Conservation (phyloP, 257 asterid species). For the Petrea volubilis region DNA sequence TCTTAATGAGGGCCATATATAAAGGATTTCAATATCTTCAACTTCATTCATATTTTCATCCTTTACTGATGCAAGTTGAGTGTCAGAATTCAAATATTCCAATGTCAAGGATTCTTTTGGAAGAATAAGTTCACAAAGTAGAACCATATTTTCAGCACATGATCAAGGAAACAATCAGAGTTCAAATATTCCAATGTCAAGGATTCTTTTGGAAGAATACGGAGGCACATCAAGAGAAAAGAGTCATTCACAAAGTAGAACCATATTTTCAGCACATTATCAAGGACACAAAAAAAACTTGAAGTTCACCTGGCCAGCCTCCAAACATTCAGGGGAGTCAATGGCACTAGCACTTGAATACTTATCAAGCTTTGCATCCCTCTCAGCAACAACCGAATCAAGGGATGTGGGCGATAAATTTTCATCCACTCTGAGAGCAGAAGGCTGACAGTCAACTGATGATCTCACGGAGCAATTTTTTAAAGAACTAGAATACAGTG, state of each 20-base stretch:
- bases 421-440: conserved; percentile 61
- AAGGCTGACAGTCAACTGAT: conserved; percentile 58
- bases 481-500: conserved; percentile 49
- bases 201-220: neutral
- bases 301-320: conserved; percentile 47
- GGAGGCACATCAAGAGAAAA: conserved; percentile 14
- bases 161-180: neutral
- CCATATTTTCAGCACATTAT: conserved; percentile 2
- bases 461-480: conserved; percentile 55
- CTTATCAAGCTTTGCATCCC: conserved; percentile 53
- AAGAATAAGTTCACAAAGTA: conserved; percentile 9
- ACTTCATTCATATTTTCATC: neutral
- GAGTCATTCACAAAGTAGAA: conserved; percentile 10
- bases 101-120: neutral
- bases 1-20: neutral
- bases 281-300: neutral
- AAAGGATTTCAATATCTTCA: neutral
- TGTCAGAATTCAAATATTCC: conserved; percentile 6
- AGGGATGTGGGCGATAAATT: conserved; percentile 64
- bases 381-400: conserved; percentile 68
- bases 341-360: conserved; percentile 51
- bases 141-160: conserved; percentile 3
- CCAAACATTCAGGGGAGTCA: conserved; percentile 56
- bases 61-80: neutral
- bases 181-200: too few species aligned